These are phyloP conservation scores for Aristolochia californica DNA, from an alignment of 164 flowering plant genomes.

Conservation along the genomic window DNA sequence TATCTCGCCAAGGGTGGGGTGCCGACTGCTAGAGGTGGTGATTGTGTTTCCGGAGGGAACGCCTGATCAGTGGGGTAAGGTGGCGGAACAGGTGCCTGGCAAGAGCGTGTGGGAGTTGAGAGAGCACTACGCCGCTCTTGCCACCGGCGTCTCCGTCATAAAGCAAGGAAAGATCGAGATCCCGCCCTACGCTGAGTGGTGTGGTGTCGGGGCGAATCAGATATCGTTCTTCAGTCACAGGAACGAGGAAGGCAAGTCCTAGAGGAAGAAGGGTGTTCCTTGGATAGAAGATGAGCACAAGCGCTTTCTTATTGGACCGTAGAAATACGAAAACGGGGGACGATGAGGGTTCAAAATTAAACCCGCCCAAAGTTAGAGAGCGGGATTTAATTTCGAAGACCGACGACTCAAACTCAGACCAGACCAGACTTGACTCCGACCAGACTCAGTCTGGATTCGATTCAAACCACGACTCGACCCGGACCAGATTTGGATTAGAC, in stretches of 20 bases:
- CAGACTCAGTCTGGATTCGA: too few relatives aligned
- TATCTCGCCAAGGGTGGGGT: constrained; percentile 32
- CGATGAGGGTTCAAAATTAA: too few relatives aligned
- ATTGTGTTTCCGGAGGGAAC: constrained; percentile 30
- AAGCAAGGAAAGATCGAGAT: constrained; percentile 47
- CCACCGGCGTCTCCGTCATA: constrained; percentile 43
- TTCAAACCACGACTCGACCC: too few relatives aligned
- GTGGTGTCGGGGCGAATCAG: constrained; percentile 18
- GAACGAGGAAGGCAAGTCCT: constrained; percentile 20
- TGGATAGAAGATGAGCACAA: constrained; percentile 85
- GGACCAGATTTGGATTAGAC: too few relatives aligned
- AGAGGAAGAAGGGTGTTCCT: constrained; percentile 64
- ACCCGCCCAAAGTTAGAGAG: too few relatives aligned
- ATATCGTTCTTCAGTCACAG: constrained; percentile 28
- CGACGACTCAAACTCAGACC: too few relatives aligned
- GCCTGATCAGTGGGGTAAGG: constrained; percentile 44
- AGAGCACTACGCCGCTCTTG: constrained; percentile 41
- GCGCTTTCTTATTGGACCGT: constrained; percentile 45
- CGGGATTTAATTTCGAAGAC: too few relatives aligned
- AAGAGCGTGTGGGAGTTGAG: constrained; percentile 35
- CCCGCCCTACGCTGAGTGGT: constrained; percentile 41
- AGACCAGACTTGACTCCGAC: too few relatives aligned
- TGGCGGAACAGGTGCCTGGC: constrained; percentile 42
- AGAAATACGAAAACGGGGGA: constrained; percentile 57
- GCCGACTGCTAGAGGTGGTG: constrained; percentile 32